These are phyloP conservation scores for Ophiocytium majus DNA, from an alignment of 352 stramenopile species.

Conservation along the genomic window DNA sequence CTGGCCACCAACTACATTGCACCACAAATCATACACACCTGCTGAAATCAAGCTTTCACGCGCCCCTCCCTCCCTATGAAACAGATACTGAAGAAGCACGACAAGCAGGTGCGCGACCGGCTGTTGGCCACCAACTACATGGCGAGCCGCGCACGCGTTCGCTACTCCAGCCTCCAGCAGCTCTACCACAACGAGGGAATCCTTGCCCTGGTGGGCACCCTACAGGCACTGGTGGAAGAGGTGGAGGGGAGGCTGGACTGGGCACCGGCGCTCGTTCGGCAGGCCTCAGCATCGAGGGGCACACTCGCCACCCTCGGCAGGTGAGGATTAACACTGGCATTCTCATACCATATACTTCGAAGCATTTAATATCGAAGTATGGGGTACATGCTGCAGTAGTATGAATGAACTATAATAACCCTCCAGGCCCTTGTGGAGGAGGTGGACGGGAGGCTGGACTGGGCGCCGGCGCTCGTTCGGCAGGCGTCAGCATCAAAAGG, in stretches of 20 bases:
- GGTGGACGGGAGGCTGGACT: no score
- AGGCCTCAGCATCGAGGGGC: not conserved
- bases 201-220: constrained; percentile 35
- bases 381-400: no score
- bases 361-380: no score
- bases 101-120: constrained; percentile 53
- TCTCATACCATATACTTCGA: no score
- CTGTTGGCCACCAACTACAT: constrained; percentile 46
- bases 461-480: no score
- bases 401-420: no score
- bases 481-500: no score
- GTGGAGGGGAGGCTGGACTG: not conserved
- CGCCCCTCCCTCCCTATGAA: no score
- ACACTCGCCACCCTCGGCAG: not conserved
- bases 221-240: not conserved
- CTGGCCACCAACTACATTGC: no score
- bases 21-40: no score
- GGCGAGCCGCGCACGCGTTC: constrained; percentile 16
- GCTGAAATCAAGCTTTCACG: no score
- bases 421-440: no score
- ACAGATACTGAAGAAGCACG: constrained; percentile 56
- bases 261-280: not conserved
- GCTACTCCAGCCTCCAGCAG: constrained; percentile 47
- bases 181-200: constrained; percentile 50
- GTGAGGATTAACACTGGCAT: constrained; percentile 5